phyloP scores from a whole-genome alignment of 306 rosid species.

The Alnus rubra region DNA sequence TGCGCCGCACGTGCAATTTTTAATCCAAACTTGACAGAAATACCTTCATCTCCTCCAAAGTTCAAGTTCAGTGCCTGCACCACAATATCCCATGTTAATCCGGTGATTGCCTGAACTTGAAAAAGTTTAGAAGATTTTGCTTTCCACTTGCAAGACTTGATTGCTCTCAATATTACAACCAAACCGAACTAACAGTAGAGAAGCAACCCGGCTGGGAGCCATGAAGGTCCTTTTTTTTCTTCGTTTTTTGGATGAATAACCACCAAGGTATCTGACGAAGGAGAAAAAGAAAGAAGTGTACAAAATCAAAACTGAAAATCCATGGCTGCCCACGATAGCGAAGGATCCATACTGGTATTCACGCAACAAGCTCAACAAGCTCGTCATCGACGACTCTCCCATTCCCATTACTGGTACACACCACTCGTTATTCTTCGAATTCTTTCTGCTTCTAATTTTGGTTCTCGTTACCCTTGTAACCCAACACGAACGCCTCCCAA shows the following conservation, averaged over 20 bases:
- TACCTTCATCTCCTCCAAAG: too few relatives aligned
- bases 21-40: too few relatives aligned
- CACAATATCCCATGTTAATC: too few relatives aligned
- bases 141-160: not conserved
- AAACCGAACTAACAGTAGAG: not conserved
- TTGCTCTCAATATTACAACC: not conserved
- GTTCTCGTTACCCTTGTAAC: not conserved
- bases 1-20: too few relatives aligned
- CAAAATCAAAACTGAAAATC: not conserved
- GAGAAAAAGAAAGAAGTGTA: not conserved
- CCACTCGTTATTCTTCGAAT: slow-evolving; percentile 3
- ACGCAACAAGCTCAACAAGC: slow-evolving; percentile 90
- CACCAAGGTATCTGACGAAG: not conserved
- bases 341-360: slow-evolving; percentile 64
- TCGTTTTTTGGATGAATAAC: too few relatives aligned
- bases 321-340: slow-evolving; percentile 40
- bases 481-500: too few relatives aligned
- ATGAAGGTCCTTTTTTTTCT: too few relatives aligned
- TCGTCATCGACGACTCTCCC: slow-evolving; percentile 96
- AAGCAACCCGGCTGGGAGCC: not conserved
- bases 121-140: not conserved
- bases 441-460: not conserved
- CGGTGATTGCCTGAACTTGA: too few relatives aligned
- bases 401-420: slow-evolving; percentile 61
- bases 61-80: too few relatives aligned